Conservation (phyloP, 306 rosid species). For the Echinosophora koreensis region DNA sequence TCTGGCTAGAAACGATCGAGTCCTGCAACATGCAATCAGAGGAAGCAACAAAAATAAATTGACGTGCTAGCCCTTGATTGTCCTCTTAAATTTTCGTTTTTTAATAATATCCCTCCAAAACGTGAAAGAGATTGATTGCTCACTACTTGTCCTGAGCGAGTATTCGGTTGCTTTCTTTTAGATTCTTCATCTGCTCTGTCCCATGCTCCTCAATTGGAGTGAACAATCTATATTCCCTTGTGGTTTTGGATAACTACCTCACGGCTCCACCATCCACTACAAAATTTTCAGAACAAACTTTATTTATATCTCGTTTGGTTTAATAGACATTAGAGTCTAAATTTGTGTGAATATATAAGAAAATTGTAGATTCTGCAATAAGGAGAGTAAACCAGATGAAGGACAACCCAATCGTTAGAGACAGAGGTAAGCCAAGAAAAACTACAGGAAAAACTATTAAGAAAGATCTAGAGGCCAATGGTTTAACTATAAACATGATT, state of each 20-base stretch:
- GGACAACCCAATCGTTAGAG: no score
- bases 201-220: slow-evolving; percentile 23
- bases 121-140: slow-evolving; percentile 34
- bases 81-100: slow-evolving; percentile 18
- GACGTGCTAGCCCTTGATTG: slow-evolving; percentile 31
- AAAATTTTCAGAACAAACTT: background rate
- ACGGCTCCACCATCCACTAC: background rate
- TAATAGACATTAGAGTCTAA: background rate
- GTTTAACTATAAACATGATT: no score
- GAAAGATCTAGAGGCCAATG: no score
- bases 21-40: slow-evolving; percentile 43
- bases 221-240: background rate
- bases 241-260: background rate
- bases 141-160: slow-evolving; percentile 9
- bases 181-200: slow-evolving; percentile 39
- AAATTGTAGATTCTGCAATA: no score
- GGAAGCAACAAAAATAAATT: slow-evolving; percentile 43
- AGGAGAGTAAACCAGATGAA: no score
- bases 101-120: slow-evolving; percentile 6
- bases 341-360: background rate
- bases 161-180: slow-evolving; percentile 36
- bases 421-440: no score
- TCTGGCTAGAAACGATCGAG: slow-evolving; percentile 20
- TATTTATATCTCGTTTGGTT: background rate
- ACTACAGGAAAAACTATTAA: no score